These are phyloP conservation scores for Gentiana straminea DNA, from an alignment of 257 asterid species.

Conservation along the genomic window DNA sequence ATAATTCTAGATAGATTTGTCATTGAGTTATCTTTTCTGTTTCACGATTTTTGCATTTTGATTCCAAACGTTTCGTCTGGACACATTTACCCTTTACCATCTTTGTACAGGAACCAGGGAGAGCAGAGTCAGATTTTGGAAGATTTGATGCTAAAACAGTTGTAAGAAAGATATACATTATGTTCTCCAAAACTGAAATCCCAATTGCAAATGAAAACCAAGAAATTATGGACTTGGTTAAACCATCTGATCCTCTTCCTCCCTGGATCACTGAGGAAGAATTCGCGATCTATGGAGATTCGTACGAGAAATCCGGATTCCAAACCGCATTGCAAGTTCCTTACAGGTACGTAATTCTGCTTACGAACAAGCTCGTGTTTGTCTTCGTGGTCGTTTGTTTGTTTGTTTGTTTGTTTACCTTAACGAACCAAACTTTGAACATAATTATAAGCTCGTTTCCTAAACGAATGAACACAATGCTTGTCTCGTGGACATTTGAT, in stretches of 20 bases:
- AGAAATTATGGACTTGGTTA: conserved; percentile 76
- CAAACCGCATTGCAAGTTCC: conserved; percentile 59
- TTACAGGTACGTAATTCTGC: conserved; percentile 36
- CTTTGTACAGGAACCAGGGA: conserved; percentile 50
- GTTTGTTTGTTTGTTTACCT: too few species aligned
- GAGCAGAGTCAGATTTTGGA: conserved; percentile 80
- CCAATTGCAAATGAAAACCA: conserved; percentile 55
- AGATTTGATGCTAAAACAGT: conserved; percentile 64
- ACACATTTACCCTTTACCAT: too few species aligned
- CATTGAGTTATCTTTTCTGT: too few species aligned
- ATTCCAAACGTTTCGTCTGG: too few species aligned
- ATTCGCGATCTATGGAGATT: conserved; percentile 45
- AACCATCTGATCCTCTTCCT: conserved; percentile 50
- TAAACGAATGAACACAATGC: too few species aligned
- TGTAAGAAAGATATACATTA: conserved; percentile 52
- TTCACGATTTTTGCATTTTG: too few species aligned
- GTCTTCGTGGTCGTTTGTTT: too few species aligned
- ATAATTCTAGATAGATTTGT: too few species aligned
- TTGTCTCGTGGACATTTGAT: too few species aligned
- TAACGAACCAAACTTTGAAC: too few species aligned
- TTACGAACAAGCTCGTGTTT: too few species aligned
- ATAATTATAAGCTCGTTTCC: too few species aligned
- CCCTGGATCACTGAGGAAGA: conserved; percentile 66
- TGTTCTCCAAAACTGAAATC: conserved; percentile 57
- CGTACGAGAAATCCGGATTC: conserved; percentile 66